Evolutionary conservation across 306 rosid genomes (phyloP).

Genomic region (Trifolium repens): DNA sequence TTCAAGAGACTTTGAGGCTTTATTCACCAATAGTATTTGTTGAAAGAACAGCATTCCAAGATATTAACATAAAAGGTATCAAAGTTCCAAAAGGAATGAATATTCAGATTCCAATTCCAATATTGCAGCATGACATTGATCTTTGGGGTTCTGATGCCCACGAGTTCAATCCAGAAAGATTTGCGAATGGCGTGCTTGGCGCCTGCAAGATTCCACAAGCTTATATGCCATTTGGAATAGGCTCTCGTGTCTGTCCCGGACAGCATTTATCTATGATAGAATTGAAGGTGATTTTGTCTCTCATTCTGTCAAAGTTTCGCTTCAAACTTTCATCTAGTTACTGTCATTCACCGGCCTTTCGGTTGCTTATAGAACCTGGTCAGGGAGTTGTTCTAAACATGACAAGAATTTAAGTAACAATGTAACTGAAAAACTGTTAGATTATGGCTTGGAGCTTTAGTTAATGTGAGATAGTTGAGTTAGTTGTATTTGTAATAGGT

Average conservation of each 20-base stretch:
- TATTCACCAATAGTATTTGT: not conserved
- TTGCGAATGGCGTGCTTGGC: constrained; percentile 51
- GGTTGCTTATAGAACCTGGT: constrained; percentile 47
- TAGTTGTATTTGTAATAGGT: too few relatives aligned
- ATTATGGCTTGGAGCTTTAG: too few relatives aligned
- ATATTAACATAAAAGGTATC: constrained; percentile 47
- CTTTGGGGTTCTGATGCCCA: constrained; percentile 68
- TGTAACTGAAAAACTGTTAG: too few relatives aligned
- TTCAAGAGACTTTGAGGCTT: not conserved
- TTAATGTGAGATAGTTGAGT: too few relatives aligned
- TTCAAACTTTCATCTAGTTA: constrained; percentile 45
- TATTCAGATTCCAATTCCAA: constrained; percentile 59
- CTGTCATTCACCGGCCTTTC: constrained; percentile 43
- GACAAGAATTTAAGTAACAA: constrained; percentile 37
- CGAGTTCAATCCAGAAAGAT: constrained; percentile 69
- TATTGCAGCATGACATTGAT: constrained; percentile 52
- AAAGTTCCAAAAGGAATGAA: constrained; percentile 61
- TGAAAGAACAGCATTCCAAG: not conserved
- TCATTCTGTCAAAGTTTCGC: constrained; percentile 42
- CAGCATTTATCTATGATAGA: constrained; percentile 63
- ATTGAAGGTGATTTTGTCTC: constrained; percentile 57
- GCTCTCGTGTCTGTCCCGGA: constrained; percentile 62
- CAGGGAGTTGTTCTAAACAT: constrained; percentile 48
- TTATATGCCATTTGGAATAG: constrained; percentile 66
- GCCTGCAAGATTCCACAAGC: constrained; percentile 65